Base-by-base conservation (phyloP, 768 basidiomycete species). In the Trametes gibbosa region DNA sequence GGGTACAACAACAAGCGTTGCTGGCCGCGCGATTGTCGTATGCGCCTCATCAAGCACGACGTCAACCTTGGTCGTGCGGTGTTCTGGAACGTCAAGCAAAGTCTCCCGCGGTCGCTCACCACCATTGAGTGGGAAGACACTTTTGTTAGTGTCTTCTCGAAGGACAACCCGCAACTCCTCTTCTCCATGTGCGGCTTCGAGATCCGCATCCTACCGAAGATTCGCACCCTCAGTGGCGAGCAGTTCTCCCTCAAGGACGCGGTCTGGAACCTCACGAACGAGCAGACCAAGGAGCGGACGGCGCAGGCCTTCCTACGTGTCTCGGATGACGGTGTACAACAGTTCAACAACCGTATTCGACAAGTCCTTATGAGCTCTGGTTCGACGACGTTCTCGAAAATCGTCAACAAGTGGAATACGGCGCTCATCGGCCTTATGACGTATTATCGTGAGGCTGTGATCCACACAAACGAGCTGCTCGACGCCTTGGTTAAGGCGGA, bases 161-260 rank as follows among this genome's bases (percentile, higher is more conserved):
- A 92, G 72, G 90, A 98, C 70, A 99, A 98, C 74, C 97, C 97
- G 24, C 97, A 99, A 66, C 76, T 99, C 25, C 78, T 99, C 41
- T 99, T 98, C 80, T 95, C 95, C 4, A 98, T 98, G 96, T 92
- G 87, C 68, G 94, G 95, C n/a, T 99, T 99, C 68, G 97, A 99
- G 75, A 82, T 99, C 58, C 94, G 97, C 54, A 98, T 99, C 69
- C 76, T 99, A 42, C 97, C 97, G 35, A 96, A 98, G 81, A 90
- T 94, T 56, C 81, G 97, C 67, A 96, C 94, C 3, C 89, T 93
- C 81, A 88, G 92, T 55, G 95, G 95, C 64, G 95, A 98, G 72
- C 93, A 96, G 70, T 99, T 95, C 79, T 98, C 96, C 51, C 75
- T 98, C 68, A 95, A 93, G 74, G 94, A 96, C 69, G 89, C 93